Evolutionary conservation across 1,284 basidiomycete genomes (phyloP).

Genomic region (Cryptococcus amylolentus): DNA sequence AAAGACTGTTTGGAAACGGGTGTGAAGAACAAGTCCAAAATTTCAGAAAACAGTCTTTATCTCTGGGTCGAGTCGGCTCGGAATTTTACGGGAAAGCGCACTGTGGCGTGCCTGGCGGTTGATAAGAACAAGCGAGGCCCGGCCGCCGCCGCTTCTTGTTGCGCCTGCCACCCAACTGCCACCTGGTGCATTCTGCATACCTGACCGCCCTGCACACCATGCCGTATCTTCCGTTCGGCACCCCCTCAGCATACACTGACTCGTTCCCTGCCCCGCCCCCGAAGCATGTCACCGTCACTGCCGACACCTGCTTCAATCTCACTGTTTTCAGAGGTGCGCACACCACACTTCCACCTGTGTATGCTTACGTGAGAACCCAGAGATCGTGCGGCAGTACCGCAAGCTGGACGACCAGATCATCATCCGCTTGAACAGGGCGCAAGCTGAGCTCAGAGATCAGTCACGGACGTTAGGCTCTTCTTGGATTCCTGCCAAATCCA

Average conservation of each 20-base stretch:
- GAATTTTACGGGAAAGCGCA: too few relatives aligned
- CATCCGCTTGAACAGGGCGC: slow-evolving; percentile 77
- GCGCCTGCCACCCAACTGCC: too few relatives aligned
- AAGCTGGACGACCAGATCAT: slow-evolving; percentile 75
- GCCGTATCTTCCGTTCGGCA: slow-evolving; percentile 33
- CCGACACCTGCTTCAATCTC: slow-evolving; percentile 67
- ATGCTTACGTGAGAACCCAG: slow-evolving; percentile 49
- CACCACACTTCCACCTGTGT: not conserved
- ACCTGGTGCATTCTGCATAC: too few relatives aligned
- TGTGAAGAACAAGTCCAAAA: too few relatives aligned
- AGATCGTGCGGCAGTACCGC: slow-evolving; percentile 78
- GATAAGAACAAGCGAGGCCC: too few relatives aligned
- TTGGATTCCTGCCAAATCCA: slow-evolving; percentile 34
- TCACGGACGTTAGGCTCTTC: slow-evolving; percentile 33
- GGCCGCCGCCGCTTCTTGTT: too few relatives aligned
- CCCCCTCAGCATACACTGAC: slow-evolving; percentile 48
- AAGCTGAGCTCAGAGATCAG: slow-evolving; percentile 69
- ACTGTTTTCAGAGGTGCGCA: slow-evolving; percentile 73
- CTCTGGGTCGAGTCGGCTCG: too few relatives aligned
- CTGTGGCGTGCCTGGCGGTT: too few relatives aligned
- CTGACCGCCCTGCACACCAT: not conserved
- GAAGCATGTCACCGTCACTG: slow-evolving; percentile 37
- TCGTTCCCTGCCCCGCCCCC: slow-evolving; percentile 46
- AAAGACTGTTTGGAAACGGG: too few relatives aligned
- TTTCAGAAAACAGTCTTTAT: too few relatives aligned